phyloP scores from a whole-genome alignment of 2,329 filamentous ascomycete genomes.

The Aspergillus brunneoviolaceus region DNA sequence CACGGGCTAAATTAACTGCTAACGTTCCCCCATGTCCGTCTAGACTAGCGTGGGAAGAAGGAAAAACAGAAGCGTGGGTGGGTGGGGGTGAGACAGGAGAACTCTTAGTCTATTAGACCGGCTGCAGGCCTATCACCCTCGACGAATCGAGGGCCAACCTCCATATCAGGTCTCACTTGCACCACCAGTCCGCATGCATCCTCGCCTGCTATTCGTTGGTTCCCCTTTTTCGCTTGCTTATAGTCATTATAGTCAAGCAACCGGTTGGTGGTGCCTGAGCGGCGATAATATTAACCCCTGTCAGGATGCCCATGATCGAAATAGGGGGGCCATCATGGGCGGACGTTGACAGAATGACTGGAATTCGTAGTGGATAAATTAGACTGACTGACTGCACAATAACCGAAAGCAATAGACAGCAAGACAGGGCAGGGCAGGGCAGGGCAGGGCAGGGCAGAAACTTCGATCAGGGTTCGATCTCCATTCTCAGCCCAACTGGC shows the following conservation, averaged over 20 bases:
- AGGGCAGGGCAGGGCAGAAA: too few relatives aligned
- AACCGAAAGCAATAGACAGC: too few relatives aligned
- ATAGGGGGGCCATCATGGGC: not conserved
- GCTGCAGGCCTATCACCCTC: not conserved
- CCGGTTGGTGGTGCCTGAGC: not conserved
- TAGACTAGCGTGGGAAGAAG: too few relatives aligned
- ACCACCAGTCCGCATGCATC: not conserved
- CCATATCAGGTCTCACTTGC: not conserved
- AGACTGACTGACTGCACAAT: too few relatives aligned
- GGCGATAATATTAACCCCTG: not conserved
- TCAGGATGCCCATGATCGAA: not conserved
- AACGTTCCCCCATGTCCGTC: not conserved
- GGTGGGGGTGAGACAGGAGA: not conserved
- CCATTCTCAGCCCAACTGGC: too few relatives aligned
- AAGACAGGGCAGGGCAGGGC: too few relatives aligned
- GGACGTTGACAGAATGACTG: not conserved
- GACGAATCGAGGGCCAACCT: not conserved
- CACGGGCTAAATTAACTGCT: not conserved
- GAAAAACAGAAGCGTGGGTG: too few relatives aligned
- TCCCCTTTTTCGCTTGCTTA: not conserved
- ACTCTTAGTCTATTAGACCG: not conserved
- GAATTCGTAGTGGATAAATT: too few relatives aligned
- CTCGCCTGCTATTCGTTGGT: not conserved
- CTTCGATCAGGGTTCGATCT: not conserved
- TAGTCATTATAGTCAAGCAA: not conserved